These are phyloP conservation scores for Cronartium quercuum DNA, from an alignment of 1,284 basidiomycete species.

Conservation along the genomic window DNA sequence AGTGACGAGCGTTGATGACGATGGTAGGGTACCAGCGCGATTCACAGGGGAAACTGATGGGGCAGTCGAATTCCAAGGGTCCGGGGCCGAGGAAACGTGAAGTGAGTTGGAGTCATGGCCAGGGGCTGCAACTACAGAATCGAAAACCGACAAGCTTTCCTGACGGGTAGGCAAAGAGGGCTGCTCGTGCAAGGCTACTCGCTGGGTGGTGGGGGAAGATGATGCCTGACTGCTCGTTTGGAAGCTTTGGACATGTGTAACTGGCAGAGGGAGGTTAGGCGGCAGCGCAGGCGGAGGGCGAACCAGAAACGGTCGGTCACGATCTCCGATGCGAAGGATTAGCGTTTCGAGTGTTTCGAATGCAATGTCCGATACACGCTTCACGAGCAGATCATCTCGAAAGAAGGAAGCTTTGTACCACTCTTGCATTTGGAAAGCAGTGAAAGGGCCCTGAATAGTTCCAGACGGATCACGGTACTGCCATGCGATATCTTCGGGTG, in stretches of 20 bases:
- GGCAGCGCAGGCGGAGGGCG: constrained; percentile 31
- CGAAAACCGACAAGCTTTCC: constrained; percentile 10
- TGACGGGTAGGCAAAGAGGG: neutral
- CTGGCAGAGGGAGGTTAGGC: constrained; percentile 28
- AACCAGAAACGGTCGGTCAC: constrained; percentile 49
- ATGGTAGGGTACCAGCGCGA: constrained; percentile 4
- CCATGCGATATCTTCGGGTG: constrained; percentile 35
- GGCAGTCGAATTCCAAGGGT: constrained; percentile 22
- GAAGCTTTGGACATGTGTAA: constrained; percentile 3
- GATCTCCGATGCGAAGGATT: constrained; percentile 48
- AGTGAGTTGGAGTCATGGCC: constrained; percentile 9
- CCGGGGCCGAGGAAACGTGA: neutral
- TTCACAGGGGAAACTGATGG: neutral
- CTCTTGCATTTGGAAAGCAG: constrained; percentile 36
- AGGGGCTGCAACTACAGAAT: constrained; percentile 5
- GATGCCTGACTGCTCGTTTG: neutral
- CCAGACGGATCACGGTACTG: constrained; percentile 35
- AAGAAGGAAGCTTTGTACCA: constrained; percentile 37
- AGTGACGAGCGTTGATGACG: constrained; percentile 15
- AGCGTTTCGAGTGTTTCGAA: constrained; percentile 50
- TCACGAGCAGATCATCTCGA: constrained; percentile 41
- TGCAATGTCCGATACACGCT: constrained; percentile 46
- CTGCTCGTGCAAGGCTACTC: constrained; percentile 1
- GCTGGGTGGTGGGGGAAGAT: constrained; percentile 5
- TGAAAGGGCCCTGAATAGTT: constrained; percentile 33